Conservation (phyloP, 495 filamentous ascomycete species). For the Neurospora tetrasperma region DNA sequence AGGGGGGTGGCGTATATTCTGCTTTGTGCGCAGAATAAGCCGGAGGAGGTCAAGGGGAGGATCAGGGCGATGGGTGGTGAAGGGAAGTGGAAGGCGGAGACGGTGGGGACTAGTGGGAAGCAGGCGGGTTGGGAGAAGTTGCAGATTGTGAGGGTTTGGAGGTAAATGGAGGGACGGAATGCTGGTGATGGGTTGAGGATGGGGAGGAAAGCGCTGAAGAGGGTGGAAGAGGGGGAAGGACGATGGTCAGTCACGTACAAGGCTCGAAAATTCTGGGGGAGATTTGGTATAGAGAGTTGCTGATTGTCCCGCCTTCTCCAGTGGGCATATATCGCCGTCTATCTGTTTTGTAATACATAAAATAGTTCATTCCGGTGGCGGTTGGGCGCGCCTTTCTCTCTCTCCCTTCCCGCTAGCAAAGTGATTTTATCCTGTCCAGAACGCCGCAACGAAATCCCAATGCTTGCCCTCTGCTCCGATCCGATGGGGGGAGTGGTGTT, state of each 20-base stretch:
- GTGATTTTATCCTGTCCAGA: background rate
- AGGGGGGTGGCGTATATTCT: slow-evolving; percentile 81
- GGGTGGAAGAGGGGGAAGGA: background rate
- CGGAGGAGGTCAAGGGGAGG: slow-evolving; percentile 59
- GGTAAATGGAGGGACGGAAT: slow-evolving; percentile 10
- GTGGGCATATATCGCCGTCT: background rate
- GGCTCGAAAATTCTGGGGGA: background rate
- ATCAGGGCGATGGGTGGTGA: slow-evolving; percentile 40
- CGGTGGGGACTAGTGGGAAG: slow-evolving; percentile 74
- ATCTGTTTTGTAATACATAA: background rate
- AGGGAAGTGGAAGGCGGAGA: slow-evolving; percentile 58
- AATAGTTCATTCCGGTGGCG: background rate
- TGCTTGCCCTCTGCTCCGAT: background rate
- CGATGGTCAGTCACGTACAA: background rate
- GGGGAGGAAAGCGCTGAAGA: background rate
- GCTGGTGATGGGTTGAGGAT: background rate
- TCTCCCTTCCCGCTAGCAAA: background rate
- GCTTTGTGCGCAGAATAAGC: slow-evolving; percentile 79
- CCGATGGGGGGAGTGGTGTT: background rate
- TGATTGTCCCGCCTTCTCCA: background rate
- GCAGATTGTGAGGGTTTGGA: slow-evolving; percentile 72
- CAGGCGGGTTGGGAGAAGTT: slow-evolving; percentile 87
- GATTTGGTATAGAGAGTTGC: background rate
- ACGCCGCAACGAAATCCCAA: background rate
- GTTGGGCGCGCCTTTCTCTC: background rate